These are phyloP conservation scores for Bonia amplexicaulis DNA, from an alignment of 176 grass and related monocot genomes.

Conservation along the genomic window DNA sequence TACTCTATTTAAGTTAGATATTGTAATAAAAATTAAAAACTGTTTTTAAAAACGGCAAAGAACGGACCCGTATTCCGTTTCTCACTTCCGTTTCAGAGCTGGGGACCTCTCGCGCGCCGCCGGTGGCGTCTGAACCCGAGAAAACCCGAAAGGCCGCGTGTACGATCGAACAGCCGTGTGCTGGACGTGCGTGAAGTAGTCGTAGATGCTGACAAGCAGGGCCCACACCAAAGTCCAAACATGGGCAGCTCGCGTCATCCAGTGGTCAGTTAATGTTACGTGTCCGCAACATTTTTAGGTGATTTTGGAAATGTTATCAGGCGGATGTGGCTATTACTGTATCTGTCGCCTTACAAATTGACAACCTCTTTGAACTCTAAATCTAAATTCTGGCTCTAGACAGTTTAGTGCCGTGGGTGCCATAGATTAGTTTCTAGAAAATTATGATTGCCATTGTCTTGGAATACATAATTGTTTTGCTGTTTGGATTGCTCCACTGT, in stretches of 20 bases:
- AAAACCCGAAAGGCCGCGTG: background rate
- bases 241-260: background rate
- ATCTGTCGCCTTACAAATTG: no score
- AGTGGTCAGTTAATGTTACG: background rate
- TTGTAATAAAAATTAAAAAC: no score
- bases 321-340: background rate
- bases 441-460: background rate
- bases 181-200: background rate
- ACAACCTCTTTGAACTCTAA: background rate
- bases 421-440: background rate
- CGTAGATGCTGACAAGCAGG: background rate
- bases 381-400: background rate
- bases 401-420: background rate
- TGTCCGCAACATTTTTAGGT: no score
- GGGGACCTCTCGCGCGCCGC: background rate
- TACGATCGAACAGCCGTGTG: background rate
- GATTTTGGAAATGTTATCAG: background rate
- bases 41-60: no score
- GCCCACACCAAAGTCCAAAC: background rate
- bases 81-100: slow-evolving; percentile 1
- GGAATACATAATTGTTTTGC: background rate
- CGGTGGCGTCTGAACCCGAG: slow-evolving; percentile 10
- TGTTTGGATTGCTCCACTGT: background rate
- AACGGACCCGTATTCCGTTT: no score
- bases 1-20: no score